Evolutionary conservation across 371 early-diverging fungal genomes (phyloP).

Genomic region (Cokeromyces recurvatus): DNA sequence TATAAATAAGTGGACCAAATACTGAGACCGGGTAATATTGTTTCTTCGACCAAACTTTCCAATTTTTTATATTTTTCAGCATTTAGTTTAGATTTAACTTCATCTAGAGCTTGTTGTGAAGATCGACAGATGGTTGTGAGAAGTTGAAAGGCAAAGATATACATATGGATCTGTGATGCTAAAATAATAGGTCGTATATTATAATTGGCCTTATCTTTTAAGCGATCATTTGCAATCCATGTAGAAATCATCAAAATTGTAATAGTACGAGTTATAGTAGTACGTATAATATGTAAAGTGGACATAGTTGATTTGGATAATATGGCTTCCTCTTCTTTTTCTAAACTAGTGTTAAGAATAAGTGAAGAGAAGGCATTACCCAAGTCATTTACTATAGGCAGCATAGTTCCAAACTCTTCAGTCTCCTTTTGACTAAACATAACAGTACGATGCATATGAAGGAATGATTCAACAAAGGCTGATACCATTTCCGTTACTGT

Average conservation of each 20-base stretch:
- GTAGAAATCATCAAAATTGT: conserved; percentile 36
- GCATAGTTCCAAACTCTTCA: conserved; percentile 5
- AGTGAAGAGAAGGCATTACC: not conserved
- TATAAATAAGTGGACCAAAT: conserved; percentile 39
- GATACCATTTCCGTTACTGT: conserved; percentile 13
- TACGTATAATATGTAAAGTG: conserved; percentile 28
- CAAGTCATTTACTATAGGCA: not conserved
- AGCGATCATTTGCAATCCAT: conserved; percentile 36
- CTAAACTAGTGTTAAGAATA: not conserved
- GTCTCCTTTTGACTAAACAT: conserved; percentile 29
- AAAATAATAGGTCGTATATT: conserved; percentile 21
- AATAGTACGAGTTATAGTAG: conserved; percentile 29
- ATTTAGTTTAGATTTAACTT: conserved; percentile 9
- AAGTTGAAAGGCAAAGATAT: conserved; percentile 25
- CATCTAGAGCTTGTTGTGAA: conserved; percentile 12
- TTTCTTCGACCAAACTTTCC: conserved; percentile 17
- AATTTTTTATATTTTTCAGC: conserved; percentile 11
- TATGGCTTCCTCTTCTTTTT: not conserved
- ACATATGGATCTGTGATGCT: conserved; percentile 26
- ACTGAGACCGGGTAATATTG: conserved; percentile 31
- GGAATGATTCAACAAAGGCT: conserved; percentile 33
- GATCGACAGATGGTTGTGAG: conserved; percentile 18
- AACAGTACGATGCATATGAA: conserved; percentile 33
- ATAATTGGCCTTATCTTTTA: conserved; percentile 28
- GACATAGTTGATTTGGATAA: conserved; percentile 7